A percentile compares a stretch with the other conserved stretches of the same genome.
Conservation (phyloP, 2,329 filamentous ascomycete species). For the Aplosporella prunicola region DNA sequence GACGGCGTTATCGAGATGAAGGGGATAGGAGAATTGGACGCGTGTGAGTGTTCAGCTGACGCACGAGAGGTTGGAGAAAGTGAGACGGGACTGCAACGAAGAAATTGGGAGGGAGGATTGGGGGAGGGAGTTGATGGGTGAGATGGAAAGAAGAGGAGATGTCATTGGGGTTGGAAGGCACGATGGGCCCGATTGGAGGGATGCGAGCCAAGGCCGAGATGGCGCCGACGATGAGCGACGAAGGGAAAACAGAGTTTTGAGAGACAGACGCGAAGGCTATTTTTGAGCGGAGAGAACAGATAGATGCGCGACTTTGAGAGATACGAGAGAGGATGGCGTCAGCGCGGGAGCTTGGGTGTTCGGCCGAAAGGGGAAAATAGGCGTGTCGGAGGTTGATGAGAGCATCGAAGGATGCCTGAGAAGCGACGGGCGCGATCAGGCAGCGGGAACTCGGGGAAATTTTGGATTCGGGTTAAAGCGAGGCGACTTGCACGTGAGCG, state of each 20-base stretch:
- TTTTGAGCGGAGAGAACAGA: not conserved
- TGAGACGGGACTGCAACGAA: not conserved
- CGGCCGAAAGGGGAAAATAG: too few species aligned
- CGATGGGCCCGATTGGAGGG: slow-evolving; percentile 1
- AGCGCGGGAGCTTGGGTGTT: not conserved
- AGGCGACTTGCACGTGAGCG: too few species aligned
- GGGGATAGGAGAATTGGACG: not conserved
- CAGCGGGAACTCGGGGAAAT: too few species aligned
- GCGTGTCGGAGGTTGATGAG: too few species aligned
- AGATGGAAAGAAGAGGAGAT: slow-evolving; percentile 2
- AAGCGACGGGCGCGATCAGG: too few species aligned
- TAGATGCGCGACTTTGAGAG: not conserved
- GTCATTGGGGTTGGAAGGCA: slow-evolving; percentile 2
- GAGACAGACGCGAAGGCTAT: not conserved
- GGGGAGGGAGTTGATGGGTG: slow-evolving; percentile 5
- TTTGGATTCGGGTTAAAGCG: too few species aligned
- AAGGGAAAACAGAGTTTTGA: too few species aligned
- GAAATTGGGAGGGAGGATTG: slow-evolving; percentile 4
- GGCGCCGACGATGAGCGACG: too few species aligned
- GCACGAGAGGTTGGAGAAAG: slow-evolving; percentile 2
- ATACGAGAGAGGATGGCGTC: not conserved
- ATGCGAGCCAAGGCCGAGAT: too few species aligned
- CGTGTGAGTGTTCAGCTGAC: not conserved
- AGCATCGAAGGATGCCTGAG: too few species aligned
- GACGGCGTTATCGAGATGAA: too few species aligned